Evolutionary conservation across 495 filamentous ascomycete species (phyloP), one percentile per base, ranked within the genome.

Genomic region (Cladorrhinum samala): DNA sequence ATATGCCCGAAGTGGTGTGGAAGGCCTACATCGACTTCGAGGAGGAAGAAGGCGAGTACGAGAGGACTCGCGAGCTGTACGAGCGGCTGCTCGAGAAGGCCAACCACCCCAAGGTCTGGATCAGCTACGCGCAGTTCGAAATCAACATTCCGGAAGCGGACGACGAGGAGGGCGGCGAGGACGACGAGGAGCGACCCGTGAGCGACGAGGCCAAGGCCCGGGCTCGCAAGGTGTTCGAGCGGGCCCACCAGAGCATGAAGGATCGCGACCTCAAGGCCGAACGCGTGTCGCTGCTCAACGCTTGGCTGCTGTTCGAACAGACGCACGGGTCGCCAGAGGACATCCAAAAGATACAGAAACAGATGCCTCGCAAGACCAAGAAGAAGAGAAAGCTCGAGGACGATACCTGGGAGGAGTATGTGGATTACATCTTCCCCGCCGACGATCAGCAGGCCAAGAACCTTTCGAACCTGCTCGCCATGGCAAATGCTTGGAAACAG

Each of bases 11-110:
- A 71, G 71, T 96, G 52, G 72, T 98, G 9, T 98, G 93, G 93
- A 96, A 95, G 70, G 82, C 88, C 2, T 98, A 95, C 65, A 96
- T 98, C 62, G 91, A 97, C 70, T 98, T 97, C 62, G 94, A 97
- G 69, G 92, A 95, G 63, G 87, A 94, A 55, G 86, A 91, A 65
- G 86, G 84, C 49, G 89, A 96, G 68, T 95, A 89, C 69, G 90
- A 88, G 25, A 76, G 82, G 27, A 85, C 89, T 1, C 77, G 93
- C 42, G 66, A 73, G n/a, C 72, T 98, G 46, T 98, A 97, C 72
- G 93, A 97, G 72, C 82, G 93, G 20, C 76, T 98, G 19, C 77
- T 98, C 33, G 73, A 88, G 65, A 95, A 92, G 83, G 95, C 94
- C 16, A 86, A 89, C 65, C 94, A 98, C 63, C 89, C 96, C 75